These are phyloP conservation scores for Pseudocercospora vitis DNA, from an alignment of 2,329 filamentous ascomycete genomes.

Conservation along the genomic window DNA sequence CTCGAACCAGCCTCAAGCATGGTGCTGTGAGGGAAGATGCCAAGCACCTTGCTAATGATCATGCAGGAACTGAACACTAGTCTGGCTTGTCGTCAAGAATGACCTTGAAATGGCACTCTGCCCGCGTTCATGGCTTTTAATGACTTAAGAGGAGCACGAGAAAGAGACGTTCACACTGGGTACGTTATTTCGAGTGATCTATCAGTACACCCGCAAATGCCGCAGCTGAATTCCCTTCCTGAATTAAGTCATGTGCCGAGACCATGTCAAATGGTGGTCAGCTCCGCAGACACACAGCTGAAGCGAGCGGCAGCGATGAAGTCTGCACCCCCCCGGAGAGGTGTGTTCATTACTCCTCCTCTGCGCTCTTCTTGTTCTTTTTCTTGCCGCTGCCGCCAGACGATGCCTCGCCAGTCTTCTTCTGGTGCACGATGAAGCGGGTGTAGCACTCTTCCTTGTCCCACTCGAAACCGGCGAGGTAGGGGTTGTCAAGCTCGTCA, in stretches of 20 bases:
- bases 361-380: constrained; percentile 48
- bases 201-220: not conserved
- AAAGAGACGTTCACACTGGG: not conserved
- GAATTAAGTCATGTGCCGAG: not conserved
- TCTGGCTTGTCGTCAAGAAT: too few species aligned
- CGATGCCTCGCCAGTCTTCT: constrained; percentile 63
- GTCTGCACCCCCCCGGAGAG: not conserved
- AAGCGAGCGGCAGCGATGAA: constrained; percentile 22
- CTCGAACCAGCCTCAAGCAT: too few species aligned
- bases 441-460: constrained; percentile 91
- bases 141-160: not conserved
- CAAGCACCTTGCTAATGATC: too few species aligned
- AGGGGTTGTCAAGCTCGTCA: constrained; percentile 83
- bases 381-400: constrained; percentile 61
- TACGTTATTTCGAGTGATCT: not conserved
- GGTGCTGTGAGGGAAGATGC: too few species aligned
- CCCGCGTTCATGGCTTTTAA: not conserved
- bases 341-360: constrained; percentile 27
- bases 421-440: constrained; percentile 80
- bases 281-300: constrained; percentile 6
- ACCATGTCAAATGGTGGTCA: not conserved
- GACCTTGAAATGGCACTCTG: too few species aligned
- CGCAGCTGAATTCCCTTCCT: not conserved
- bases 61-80: too few species aligned
- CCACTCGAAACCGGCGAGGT: constrained; percentile 95